Conservation (phyloP, 2,329 filamentous ascomycete species). For the Biscogniauxia mediterranea region DNA sequence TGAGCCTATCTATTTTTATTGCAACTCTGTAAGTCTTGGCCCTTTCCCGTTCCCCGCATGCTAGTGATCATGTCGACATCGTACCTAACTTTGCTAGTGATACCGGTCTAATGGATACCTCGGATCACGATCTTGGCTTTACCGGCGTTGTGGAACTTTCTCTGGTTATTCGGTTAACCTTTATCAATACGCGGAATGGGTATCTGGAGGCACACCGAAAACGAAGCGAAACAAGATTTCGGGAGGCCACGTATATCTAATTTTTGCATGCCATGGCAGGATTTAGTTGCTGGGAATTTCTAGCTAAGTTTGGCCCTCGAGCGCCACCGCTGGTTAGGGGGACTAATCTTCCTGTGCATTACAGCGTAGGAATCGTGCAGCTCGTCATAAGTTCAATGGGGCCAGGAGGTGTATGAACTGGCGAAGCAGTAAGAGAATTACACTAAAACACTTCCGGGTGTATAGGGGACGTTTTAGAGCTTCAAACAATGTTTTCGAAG, state of each 20-base stretch:
- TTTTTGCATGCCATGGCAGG: neutral
- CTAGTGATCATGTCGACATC: neutral
- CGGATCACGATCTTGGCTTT: neutral
- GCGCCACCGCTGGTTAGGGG: too few relatives aligned
- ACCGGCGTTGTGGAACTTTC: neutral
- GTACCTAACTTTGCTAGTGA: neutral
- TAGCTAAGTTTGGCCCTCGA: too few relatives aligned
- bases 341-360: too few relatives aligned
- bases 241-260: neutral
- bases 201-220: neutral
- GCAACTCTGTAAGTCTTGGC: neutral
- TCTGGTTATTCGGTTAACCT: neutral
- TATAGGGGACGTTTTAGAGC: neutral
- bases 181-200: neutral
- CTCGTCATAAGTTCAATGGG: too few relatives aligned
- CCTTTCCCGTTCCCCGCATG: neutral
- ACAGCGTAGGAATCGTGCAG: too few relatives aligned
- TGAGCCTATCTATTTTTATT: neutral
- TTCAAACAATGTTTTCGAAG: neutral
- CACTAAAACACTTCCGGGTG: neutral
- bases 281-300: too few relatives aligned
- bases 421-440: too few relatives aligned
- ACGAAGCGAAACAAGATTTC: neutral
- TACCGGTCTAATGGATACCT: neutral
- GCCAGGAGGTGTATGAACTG: too few relatives aligned